These are phyloP conservation scores for Rhynchospora breviuscula DNA, from an alignment of 176 grass and related monocot species.

Conservation along the genomic window DNA sequence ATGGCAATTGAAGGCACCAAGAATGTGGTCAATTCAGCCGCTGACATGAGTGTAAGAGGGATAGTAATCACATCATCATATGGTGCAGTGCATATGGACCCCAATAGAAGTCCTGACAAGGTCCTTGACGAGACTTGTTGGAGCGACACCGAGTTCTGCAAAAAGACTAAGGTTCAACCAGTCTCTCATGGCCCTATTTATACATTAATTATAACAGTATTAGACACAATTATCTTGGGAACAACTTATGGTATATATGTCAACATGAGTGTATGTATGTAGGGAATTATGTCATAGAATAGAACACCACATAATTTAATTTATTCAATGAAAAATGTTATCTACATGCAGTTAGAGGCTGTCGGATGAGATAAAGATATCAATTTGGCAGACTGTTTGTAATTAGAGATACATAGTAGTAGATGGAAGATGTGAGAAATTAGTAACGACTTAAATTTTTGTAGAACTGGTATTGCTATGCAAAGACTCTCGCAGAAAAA, in stretches of 20 bases:
- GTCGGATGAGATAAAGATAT: too few species aligned
- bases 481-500: conserved; percentile 45
- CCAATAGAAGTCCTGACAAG: conserved; percentile 39
- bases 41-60: conserved; percentile 18
- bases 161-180: conserved; percentile 17
- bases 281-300: not conserved
- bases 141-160: conserved; percentile 56
- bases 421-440: too few species aligned
- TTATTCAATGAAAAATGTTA: not conserved
- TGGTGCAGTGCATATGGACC: conserved; percentile 62
- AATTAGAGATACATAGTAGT: too few species aligned
- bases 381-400: too few species aligned
- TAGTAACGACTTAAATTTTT: too few species aligned
- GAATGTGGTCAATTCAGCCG: conserved; percentile 40
- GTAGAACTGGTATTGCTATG: conserved; percentile 49
- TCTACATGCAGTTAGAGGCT: too few species aligned
- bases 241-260: too few species aligned
- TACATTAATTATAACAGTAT: not conserved
- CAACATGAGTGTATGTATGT: not conserved
- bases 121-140: conserved; percentile 49
- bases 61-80: conserved; percentile 43
- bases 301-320: not conserved
- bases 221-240: too few species aligned
- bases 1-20: conserved; percentile 38
- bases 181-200: too few species aligned